phyloP scores from a whole-genome alignment of 2,329 filamentous ascomycete species.

The Cladosporium velox region DNA sequence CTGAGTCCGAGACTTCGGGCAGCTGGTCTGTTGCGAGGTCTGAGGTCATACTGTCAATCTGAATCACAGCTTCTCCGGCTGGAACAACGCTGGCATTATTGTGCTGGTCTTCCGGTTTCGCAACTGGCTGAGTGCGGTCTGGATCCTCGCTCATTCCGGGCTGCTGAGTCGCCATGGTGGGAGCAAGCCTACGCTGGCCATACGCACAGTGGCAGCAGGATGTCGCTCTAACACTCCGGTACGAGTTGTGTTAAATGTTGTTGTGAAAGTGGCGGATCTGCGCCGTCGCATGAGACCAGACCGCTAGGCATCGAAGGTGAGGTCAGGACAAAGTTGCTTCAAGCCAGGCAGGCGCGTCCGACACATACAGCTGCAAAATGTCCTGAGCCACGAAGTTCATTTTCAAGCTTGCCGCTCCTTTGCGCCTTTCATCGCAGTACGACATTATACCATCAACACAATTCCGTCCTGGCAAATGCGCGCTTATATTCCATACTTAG shows the following conservation, averaged over 20 bases:
- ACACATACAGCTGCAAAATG: neutral
- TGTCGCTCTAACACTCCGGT: neutral
- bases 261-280: neutral
- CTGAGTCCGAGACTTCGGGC: neutral
- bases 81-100: neutral
- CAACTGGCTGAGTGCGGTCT: neutral
- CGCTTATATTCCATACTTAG: neutral
- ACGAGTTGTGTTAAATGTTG: neutral
- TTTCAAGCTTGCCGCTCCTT: neutral
- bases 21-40: neutral
- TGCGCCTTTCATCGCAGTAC: neutral
- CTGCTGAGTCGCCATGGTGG: neutral
- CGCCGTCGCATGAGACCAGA: neutral
- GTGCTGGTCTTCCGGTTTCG: neutral
- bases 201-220: neutral
- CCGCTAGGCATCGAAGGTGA: conserved; percentile 6
- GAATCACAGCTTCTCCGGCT: neutral
- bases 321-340: conserved; percentile 13
- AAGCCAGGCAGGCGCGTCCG: conserved; percentile 1
- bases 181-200: neutral
- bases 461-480: neutral
- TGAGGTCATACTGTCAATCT: neutral
- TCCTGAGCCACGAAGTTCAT: neutral
- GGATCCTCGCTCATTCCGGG: neutral
- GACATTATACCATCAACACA: neutral